Conservation (phyloP, 1,139 yeast species). For the Suhomyces taliae region DNA sequence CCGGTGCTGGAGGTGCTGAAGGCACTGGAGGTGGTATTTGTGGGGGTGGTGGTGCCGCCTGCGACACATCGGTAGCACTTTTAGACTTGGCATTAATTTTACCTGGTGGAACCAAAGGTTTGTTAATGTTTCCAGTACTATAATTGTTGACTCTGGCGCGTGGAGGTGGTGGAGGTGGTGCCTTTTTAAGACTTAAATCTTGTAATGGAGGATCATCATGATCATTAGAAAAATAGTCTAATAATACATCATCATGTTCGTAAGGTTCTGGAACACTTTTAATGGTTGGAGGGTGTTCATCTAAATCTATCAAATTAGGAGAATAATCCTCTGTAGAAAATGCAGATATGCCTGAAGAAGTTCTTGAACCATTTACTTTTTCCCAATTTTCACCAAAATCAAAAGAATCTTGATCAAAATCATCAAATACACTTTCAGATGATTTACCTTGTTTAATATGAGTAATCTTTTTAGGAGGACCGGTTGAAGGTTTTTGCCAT, state of each 20-base stretch:
- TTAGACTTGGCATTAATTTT: conserved; percentile 10
- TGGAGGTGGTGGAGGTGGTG: conserved; percentile 21
- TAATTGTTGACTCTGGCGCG: conserved; percentile 4
- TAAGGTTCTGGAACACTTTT: background rate
- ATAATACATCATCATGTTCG: conserved; percentile 13
- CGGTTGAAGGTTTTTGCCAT: conserved; percentile 32
- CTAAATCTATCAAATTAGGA: conserved; percentile 39
- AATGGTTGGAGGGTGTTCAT: conserved; percentile 21
- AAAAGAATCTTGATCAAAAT: conserved; percentile 46
- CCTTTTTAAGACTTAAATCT: conserved; percentile 20
- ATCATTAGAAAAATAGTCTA: conserved; percentile 12
- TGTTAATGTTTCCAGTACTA: conserved; percentile 3
- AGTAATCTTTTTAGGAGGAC: conserved; percentile 14
- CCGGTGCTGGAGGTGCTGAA: background rate
- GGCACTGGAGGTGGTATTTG: background rate
- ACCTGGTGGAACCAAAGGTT: background rate
- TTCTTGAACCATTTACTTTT: conserved; percentile 16
- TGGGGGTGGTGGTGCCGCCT: background rate
- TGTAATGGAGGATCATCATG: conserved; percentile 15
- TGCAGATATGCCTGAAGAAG: conserved; percentile 11
- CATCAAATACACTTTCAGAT: conserved; percentile 35
- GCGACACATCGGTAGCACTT: conserved; percentile 17
- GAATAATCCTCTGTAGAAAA: conserved; percentile 9
- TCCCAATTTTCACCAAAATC: conserved; percentile 29
- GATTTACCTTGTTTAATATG: conserved; percentile 16